phyloP scores from a whole-genome alignment of 1,284 basidiomycete species.

The Sphagnurus paluster region DNA sequence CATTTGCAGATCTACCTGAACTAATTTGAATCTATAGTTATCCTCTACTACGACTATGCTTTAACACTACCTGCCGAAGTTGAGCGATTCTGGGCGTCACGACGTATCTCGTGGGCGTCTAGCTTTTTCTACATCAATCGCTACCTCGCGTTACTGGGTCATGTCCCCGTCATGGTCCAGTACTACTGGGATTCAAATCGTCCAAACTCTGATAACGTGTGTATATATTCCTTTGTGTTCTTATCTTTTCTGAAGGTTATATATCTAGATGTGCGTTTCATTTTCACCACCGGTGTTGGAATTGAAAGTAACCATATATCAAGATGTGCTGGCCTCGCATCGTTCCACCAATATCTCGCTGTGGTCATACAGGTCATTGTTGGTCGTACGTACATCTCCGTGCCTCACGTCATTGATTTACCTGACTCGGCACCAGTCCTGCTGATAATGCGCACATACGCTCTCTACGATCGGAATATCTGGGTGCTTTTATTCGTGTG shows the following conservation, averaged over 20 bases:
- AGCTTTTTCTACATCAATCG: constrained; percentile 38
- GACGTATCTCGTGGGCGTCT: constrained; percentile 26
- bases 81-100: constrained; percentile 35
- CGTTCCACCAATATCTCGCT: constrained; percentile 24
- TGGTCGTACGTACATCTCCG: constrained; percentile 15
- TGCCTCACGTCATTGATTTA: background rate
- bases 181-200: constrained; percentile 17
- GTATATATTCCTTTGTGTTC: background rate
- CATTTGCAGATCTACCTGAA: background rate
- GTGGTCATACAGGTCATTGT: constrained; percentile 23
- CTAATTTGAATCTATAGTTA: constrained; percentile 21
- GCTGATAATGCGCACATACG: constrained; percentile 25
- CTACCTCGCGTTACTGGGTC: constrained; percentile 35
- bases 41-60: constrained; percentile 42
- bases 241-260: background rate
- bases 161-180: constrained; percentile 28
- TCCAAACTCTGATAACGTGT: constrained; percentile 7
- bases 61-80: constrained; percentile 38
- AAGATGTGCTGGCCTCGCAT: constrained; percentile 20
- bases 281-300: background rate
- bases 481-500: constrained; percentile 20
- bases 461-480: constrained; percentile 21
- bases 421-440: constrained; percentile 13
- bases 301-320: background rate
- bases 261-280: constrained; percentile 12